Base-by-base conservation (phyloP, 225 moss, liverwort and hornwort species). In the Lunularia cruciata region DNA sequence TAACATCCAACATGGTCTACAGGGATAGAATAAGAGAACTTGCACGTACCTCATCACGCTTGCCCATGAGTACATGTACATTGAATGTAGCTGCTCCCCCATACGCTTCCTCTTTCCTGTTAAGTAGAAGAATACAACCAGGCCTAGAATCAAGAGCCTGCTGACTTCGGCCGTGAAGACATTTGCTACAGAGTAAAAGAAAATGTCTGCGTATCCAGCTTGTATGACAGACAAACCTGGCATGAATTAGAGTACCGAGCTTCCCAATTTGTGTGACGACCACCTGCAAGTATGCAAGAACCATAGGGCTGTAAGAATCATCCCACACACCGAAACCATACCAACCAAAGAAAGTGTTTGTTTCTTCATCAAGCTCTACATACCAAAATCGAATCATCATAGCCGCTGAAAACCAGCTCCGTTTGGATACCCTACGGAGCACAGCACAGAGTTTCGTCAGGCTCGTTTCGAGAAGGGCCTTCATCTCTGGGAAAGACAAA, bases 51-150 rank as follows among this genome's bases (percentile, higher is more conserved):
- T 90, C 83, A 65, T 95, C 92, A 3, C 92, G 81, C 77, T 95
- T 95, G 61, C 95, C 92, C 92, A 95, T 84, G n/a, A 95, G 83
- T 45, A 87, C 78, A 27, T 79, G 82, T 53, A 95, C 73, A 65
- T 68, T 86, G 52, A 79, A 95, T 13, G 90, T 88, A 18, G 88
- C 73, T 57, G 86, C 81, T 63, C 86, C 86, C 47, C 92, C 90
- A 65, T 87, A 95, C n/a, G 84, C 86, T 65, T 92, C 86, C 73
- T 92, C 95, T 83, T 92, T 95, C 77, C 92, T 92, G 73, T 27
- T 66, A 15, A 18, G 19, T 39, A 40, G 67, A 43, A n/a, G n/a
- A 27, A 43, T n/a, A 16, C 43, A 6, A 64, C 18, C 47, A 25
- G 45, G 64, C 26, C 1, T 13, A 27, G 39, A 40, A 8, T 23